Base-by-base conservation (phyloP, 2,329 filamentous ascomycete species). In the Colletotrichum sp. region DNA sequence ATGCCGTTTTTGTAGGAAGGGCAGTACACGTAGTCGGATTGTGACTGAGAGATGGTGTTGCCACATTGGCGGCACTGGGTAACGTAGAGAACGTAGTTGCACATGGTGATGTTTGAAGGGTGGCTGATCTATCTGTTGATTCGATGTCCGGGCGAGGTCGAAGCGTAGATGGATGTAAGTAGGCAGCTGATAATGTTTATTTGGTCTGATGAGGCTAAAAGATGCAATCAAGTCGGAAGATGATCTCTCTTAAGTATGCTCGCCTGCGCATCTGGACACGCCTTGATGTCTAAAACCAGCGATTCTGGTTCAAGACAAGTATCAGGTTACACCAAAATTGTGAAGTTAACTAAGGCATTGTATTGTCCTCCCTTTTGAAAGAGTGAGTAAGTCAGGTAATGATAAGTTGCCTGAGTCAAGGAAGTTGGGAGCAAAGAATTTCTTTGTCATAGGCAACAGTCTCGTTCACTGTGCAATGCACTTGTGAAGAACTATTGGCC, bases 1-100 rank as follows among this genome's bases (percentile, higher is more conserved):
- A 76, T 55, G 30, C 67, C 66, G 28, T 67, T 74, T 8, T 26
- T 34, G 30, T 75, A 75, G 13, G 60, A 26, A 8, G 67, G 71
- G 71, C 75, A 76, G 66, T 76, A 76, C 26, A 76, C 75, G 6
- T 18, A 71, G 52, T 71, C 62, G 24, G 71, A 60, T 13, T 63
- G 49, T 4, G 21, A 24, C 3, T 57, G 24, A 44, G n/a, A 66
- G 36, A 57, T 62, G 15, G 26, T 71, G 30, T 44, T 30, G 3
- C 67, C 60, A 15, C 71, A 76, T 60, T 75, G 75, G 52, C 75
- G 75, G 75, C 75, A 76, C 62, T 71, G 70, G 15, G 72, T 75
- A 36, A 76, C 62, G 62, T 67, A 57, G 59, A 52, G n/a, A 15
- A 76, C n/a, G 65, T 67, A 76, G 24, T 76, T 76, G 66, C 75